Percentiles rank a stretch among this genome's conserved stretches.
Evolutionary conservation across 495 filamentous ascomycete genomes (phyloP).

Genomic region (Penicillium arizonense): DNA sequence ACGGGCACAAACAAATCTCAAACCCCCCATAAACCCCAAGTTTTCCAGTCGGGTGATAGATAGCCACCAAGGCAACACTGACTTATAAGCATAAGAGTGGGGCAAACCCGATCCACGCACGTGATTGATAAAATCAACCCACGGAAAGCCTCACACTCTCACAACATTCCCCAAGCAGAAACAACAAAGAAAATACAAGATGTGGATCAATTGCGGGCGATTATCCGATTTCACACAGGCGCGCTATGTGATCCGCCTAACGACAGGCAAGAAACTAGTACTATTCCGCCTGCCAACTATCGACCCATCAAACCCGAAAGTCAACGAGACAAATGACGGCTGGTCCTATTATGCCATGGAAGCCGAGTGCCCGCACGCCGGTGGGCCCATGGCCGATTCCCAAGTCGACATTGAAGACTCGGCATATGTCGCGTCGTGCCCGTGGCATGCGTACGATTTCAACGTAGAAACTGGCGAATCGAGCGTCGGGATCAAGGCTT

Average conservation of each 20-base stretch:
- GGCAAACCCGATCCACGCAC: background rate
- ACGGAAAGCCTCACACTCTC: background rate
- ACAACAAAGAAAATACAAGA: constrained; percentile 11
- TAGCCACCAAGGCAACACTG: too few species aligned
- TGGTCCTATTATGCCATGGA: constrained; percentile 56
- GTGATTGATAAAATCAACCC: constrained; percentile 1
- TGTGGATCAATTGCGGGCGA: constrained; percentile 36
- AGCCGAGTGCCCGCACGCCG: constrained; percentile 52
- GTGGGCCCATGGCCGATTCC: constrained; percentile 51
- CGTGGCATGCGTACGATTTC: constrained; percentile 58
- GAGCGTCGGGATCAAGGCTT: constrained; percentile 52
- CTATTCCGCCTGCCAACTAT: constrained; percentile 50
- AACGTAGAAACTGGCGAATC: constrained; percentile 57
- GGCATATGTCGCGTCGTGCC: constrained; percentile 52
- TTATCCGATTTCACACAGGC: constrained; percentile 39
- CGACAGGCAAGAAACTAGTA: constrained; percentile 50
- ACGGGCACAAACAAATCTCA: too few species aligned
- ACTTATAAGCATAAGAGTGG: background rate
- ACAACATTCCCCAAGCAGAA: background rate
- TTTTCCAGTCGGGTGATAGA: too few species aligned
- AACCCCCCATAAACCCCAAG: too few species aligned
- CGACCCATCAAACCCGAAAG: constrained; percentile 26
- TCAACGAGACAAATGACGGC: constrained; percentile 35
- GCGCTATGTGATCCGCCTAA: constrained; percentile 48
- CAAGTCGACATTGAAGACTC: constrained; percentile 54